Base-by-base conservation (phyloP, 768 basidiomycete genomes). In the Gymnopilus dilepis region DNA sequence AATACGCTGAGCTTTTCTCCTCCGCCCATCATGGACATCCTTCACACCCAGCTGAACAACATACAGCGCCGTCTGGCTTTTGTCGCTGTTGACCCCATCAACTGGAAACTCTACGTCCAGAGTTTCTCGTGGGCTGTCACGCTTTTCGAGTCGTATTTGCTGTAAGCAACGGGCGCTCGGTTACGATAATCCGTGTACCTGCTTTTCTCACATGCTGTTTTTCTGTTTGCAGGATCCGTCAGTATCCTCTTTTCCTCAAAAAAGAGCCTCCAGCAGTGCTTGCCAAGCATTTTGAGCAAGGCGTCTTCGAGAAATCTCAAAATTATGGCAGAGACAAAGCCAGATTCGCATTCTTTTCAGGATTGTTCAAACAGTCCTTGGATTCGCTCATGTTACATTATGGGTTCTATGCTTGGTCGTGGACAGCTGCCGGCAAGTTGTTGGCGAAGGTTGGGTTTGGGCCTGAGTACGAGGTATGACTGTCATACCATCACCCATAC, bases 261-360 rank as follows among this genome's bases (percentile, higher is more conserved):
- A 83, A 80, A 0, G 79, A 82, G 37, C 95, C 92, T 0, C 94
- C 94, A 1, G 70, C 83, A 2, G 86, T 85, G 3, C 84, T 97
- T 3, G 86, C 84, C 3, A 74, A 74, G 1, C 89, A 94, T 71
- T 88, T 96, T 67, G 81, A 83, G 15, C 71, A 76, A 9, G 85
- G 89, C 2, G 87, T 86, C 13, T 97, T 96, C 74, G 80, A 86
- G 62, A 97, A 97, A 69, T 95, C 94, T 0, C 97, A 99, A 73
- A 77, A 82, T 41, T 99, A 99, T 77, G 94, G 95, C 19, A 86
- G 84, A 53, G 92, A 95, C 83, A 97, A 97, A 77, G 92, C 95
- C 11, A 84, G 84, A 69, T 96, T 91, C 73, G 85, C 89, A 2
- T 75, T 97, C 40, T 70, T 92, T 67, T 87, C 90, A 0, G 86